These are phyloP conservation scores for Fusarium guadeloupense DNA, from an alignment of 2,329 filamentous ascomycete genomes.

Conservation along the genomic window DNA sequence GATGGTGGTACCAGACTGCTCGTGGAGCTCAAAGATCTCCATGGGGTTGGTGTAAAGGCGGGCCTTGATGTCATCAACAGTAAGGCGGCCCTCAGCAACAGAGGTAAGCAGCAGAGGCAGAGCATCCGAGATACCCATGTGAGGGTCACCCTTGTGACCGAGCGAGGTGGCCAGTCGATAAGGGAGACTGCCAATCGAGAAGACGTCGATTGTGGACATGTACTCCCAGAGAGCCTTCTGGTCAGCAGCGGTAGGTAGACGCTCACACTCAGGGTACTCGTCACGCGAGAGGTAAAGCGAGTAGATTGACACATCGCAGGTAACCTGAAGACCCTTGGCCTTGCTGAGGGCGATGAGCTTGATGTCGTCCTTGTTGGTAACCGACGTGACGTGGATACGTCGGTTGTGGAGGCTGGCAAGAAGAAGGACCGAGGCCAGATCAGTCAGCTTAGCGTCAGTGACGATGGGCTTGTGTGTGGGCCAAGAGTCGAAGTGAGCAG, in stretches of 20 bases:
- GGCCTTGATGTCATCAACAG: conserved; percentile 75
- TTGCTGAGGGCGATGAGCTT: conserved; percentile 80
- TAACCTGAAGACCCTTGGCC: conserved; percentile 82
- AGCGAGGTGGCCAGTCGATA: conserved; percentile 74
- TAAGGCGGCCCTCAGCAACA: conserved; percentile 76
- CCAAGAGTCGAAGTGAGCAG: conserved; percentile 81
- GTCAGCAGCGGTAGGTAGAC: conserved; percentile 73
- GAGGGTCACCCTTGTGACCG: conserved; percentile 63
- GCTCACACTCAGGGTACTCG: conserved; percentile 73
- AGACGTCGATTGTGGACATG: conserved; percentile 77
- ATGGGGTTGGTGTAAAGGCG: conserved; percentile 82
- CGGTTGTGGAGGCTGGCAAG: conserved; percentile 81
- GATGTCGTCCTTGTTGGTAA: conserved; percentile 83
- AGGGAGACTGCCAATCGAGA: conserved; percentile 80
- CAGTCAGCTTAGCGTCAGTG: conserved; percentile 82
- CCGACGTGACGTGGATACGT: conserved; percentile 81
- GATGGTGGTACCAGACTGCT: conserved; percentile 76
- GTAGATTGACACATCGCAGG: conserved; percentile 84
- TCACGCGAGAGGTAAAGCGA: conserved; percentile 77
- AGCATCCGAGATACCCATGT: conserved; percentile 76
- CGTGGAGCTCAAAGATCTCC: conserved; percentile 83
- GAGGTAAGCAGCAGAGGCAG: conserved; percentile 80
- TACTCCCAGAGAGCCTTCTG: conserved; percentile 80
- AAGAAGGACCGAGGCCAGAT: conserved; percentile 81
- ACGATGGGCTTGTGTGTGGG: conserved; percentile 81